A percentile compares a stretch with the other conserved stretches of the same genome.
Conservation (phyloP, 257 asterid species). For the Solanum pinnatisectum region DNA sequence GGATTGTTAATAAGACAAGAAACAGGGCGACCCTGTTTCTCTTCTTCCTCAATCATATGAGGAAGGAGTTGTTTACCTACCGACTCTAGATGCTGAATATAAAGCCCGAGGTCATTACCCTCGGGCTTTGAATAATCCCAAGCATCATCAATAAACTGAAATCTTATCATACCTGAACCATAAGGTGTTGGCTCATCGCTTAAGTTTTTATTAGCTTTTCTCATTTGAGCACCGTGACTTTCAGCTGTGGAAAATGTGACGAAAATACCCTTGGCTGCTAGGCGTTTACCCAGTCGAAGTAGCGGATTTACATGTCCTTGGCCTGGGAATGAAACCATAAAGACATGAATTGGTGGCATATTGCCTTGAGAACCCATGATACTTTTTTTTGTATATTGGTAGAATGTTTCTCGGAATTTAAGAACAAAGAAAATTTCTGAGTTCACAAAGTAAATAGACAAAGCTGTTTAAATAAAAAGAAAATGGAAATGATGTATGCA, state of each 20-base stretch:
- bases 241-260: constrained; percentile 58
- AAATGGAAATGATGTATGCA: neutral
- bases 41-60: constrained; percentile 27
- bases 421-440: neutral
- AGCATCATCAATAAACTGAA: constrained; percentile 67
- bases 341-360: constrained; percentile 21
- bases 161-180: constrained; percentile 47
- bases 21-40: constrained; percentile 46
- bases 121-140: constrained; percentile 20
- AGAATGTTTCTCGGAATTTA: neutral
- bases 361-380: constrained; percentile 23
- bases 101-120: constrained; percentile 15
- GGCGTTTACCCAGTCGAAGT: constrained; percentile 54
- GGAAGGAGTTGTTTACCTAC: constrained; percentile 34
- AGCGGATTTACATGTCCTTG: constrained; percentile 84
- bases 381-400: neutral
- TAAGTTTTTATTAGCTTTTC: constrained; percentile 25
- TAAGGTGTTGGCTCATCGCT: constrained; percentile 25
- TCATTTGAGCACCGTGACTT: constrained; percentile 32
- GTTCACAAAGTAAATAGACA: neutral
- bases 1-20: constrained; percentile 55
- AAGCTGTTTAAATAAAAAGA: neutral
- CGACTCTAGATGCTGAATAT: constrained; percentile 36
- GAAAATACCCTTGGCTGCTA: constrained; percentile 46
- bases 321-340: constrained; percentile 59